Base-by-base conservation (phyloP, 345 rosid genomes). In the Noccaea caerulescens region DNA sequence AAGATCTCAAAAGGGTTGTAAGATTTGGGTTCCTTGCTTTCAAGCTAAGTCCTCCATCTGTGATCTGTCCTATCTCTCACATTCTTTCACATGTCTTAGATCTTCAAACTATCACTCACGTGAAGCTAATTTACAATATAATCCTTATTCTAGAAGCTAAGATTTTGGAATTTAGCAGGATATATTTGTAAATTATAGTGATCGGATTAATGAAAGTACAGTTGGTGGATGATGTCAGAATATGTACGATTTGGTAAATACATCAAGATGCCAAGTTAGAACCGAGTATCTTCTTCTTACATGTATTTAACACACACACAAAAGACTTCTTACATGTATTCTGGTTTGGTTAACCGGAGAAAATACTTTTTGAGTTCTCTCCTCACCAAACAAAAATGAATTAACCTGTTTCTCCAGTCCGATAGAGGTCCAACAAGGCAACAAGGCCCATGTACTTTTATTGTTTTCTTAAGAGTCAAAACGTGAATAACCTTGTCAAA, bases 1-100 rank as follows among this genome's bases (percentile, higher is more conserved):
- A 37, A 34, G 33, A 50, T 60, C 9, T 71, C 2, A 34, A 23
- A 56, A 11, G 25, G n/a, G 23, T 9, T 30, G 60, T 50, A 39
- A 33, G 10, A 71, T 6, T 27, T 27, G 11, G 13, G 76, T 54
- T 55, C 20, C 55, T 72, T 72, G 57, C 70, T 72, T 72, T 37
- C 0, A 72, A 55, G 70, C 55, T n/a, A 62, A 62, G 69, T 43
- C 46, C 38, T 61, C 39, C 64, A 63, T 10, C n/a, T 55, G 33
- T 43, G 54, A 55, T 10, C n/a, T 55, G 33, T 53, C 62, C 10
- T 42, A 53, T 55, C 7, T 34, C 32, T 72, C 41, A 12, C 51
- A 69, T 46, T 68, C 45, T 58, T 36, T 11, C 68, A 71, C 75
- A 60, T 71, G 43, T 59, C 59, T 71, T 41, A 50, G 68, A 50